Evolutionary conservation across 75 land plant species (phyloP).

Genomic region (Pseudotsuga menziesii): DNA sequence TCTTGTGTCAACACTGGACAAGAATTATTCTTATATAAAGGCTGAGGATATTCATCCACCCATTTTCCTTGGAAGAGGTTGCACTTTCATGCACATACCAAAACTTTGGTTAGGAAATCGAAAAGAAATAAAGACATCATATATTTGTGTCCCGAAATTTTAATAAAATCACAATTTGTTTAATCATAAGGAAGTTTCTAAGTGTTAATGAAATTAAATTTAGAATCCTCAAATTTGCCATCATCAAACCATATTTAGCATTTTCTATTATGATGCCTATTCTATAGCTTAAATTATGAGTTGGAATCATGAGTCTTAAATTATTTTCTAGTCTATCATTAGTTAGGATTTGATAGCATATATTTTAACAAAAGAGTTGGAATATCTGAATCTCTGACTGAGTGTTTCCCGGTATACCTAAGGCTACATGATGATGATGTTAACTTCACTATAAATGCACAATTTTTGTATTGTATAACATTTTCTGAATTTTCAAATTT

Average conservation of each 20-base stretch:
- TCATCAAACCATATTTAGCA: neutral
- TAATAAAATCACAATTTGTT: no score
- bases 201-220: no score
- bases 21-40: slow-evolving; percentile 63
- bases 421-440: neutral
- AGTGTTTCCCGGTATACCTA: neutral
- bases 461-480: neutral
- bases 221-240: no score
- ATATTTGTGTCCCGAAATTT: no score
- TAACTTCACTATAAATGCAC: neutral
- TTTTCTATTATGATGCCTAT: neutral
- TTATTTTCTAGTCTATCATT: neutral
- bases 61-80: slow-evolving; percentile 75
- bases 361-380: no score
- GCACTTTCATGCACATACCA: slow-evolving; percentile 34
- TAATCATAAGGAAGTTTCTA: neutral
- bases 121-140: no score
- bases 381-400: neutral
- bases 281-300: neutral
- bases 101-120: neutral
- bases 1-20: slow-evolving; percentile 64
- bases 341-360: no score
- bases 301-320: neutral
- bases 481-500: neutral
- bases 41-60: slow-evolving; percentile 51